Evolutionary conservation across 192 early-diverging fungal genomes (phyloP), one percentile per base, ranked within the genome.

Genomic region (Backusella tuberculispora): DNA sequence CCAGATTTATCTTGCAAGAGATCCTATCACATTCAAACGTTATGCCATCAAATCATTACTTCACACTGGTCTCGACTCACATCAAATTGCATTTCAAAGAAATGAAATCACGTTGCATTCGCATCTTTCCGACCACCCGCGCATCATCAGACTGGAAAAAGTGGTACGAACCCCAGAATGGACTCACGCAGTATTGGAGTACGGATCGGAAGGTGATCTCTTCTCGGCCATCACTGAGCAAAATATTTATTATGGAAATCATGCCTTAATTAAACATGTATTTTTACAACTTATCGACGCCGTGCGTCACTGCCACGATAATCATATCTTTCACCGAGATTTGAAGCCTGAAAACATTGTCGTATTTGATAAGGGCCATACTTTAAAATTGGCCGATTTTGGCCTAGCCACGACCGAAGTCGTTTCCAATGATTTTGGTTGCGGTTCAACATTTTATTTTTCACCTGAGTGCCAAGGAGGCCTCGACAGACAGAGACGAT

Each of bases 171-270:
- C 89, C 6, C 73, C 83, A 56, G 90, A 92, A 63, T 89, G 87
- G 76, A 80, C 92, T 44, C 86, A 92, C 50, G 80, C 92, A 63
- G 85, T 93, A 29, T 84, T 94, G 69, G 93, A 94, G 83, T 91
- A 87, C 76, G 94, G 93, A 17, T 85, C 85, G 14, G 96, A 95
- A 63, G 98, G 98, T 67, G 98, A 99, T 87, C 86, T 99, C 38
- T 99, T 99, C 81, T 94, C 94, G 53, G 92, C 92, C 56, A 98
- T 99, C 74, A 95, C 97, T 8, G 89, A 88, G 38, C 87, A 91
- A 14, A 92, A 92, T 46, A 89, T 85, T n/a, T 93, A 93, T 40
- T 65, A 83, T 44, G 89, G 87, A 75, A 89, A 90, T 48, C 95
- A 96, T 80, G 63, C 77, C 48, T 93, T 96, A 34, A 89, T 96